phyloP scores from a whole-genome alignment of 148 eudicot species.

The Vaccinium myrtillus region DNA sequence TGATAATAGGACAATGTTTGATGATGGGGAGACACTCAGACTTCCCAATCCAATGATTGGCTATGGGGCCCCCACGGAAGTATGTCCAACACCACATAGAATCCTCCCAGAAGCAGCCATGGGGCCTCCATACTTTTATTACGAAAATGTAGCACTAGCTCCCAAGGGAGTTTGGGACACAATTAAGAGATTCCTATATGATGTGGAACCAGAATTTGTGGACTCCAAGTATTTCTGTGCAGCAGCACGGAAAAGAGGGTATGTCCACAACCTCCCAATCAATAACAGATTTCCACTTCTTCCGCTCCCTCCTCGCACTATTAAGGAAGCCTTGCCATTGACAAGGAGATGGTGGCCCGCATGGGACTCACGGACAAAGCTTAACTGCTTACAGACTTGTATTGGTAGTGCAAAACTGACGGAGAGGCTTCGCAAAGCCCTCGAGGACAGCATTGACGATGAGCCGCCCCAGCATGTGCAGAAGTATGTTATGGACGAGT shows the following conservation, averaged over 20 bases:
- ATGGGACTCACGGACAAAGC: constrained; percentile 70
- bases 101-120: constrained; percentile 57
- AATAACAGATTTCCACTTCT: constrained; percentile 58
- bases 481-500: constrained; percentile 56
- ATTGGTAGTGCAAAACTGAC: constrained; percentile 70
- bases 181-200: constrained; percentile 68
- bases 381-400: constrained; percentile 85
- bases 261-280: constrained; percentile 78
- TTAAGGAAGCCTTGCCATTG: constrained; percentile 69
- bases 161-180: constrained; percentile 94
- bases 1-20: constrained; percentile 19
- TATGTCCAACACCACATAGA: constrained; percentile 28
- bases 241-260: constrained; percentile 84
- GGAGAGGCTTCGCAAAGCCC: constrained; percentile 60
- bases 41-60: constrained; percentile 94
- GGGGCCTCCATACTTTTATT: constrained; percentile 84
- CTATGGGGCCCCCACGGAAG: constrained; percentile 62
- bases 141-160: constrained; percentile 90
- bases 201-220: constrained; percentile 81
- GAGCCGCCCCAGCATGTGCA: constrained; percentile 61
- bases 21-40: constrained; percentile 55
- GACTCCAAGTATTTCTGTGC: constrained; percentile 85
- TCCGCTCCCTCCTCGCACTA: constrained; percentile 73
- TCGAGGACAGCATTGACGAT: constrained; percentile 45
- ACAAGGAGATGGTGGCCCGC: constrained; percentile 82